phyloP scores from a whole-genome alignment of 208 protist genomes.

The Leishmania tropica region DNA sequence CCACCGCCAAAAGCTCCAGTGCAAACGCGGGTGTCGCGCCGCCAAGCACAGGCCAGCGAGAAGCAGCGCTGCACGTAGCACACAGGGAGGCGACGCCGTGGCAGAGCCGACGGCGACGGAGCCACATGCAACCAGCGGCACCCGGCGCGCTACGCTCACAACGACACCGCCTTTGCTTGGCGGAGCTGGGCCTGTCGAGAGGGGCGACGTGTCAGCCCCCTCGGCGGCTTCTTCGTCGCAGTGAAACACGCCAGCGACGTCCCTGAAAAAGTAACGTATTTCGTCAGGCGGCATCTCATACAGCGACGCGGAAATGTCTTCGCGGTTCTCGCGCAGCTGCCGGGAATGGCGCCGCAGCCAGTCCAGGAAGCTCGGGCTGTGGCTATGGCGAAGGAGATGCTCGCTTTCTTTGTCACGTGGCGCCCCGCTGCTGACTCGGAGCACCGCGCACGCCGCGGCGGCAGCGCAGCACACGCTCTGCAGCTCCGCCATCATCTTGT shows the following conservation, averaged over 20 bases:
- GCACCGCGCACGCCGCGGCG: slow-evolving; percentile 18
- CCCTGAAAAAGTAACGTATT: background rate
- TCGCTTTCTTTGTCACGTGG: background rate
- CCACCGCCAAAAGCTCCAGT: slow-evolving; percentile 31
- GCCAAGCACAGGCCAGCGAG: slow-evolving; percentile 18
- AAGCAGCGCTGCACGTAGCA: slow-evolving; percentile 19
- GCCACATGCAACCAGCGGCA: slow-evolving; percentile 23
- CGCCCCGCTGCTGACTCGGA: slow-evolving; percentile 27
- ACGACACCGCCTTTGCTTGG: background rate
- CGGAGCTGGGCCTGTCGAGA: background rate
- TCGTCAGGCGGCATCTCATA: background rate
- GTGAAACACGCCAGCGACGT: background rate
- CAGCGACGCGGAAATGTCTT: background rate
- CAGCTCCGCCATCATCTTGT: background rate
- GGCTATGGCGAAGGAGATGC: background rate
- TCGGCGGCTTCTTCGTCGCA: background rate
- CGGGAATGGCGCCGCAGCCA: slow-evolving; percentile 16
- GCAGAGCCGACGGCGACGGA: slow-evolving; percentile 21
- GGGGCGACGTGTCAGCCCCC: background rate
- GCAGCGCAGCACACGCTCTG: slow-evolving; percentile 8
- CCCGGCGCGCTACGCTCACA: slow-evolving; percentile 12
- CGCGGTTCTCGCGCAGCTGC: background rate
- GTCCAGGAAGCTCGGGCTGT: slow-evolving; percentile 12
- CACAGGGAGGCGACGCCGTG: slow-evolving; percentile 5
- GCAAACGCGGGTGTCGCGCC: slow-evolving; percentile 11